These are phyloP conservation scores for Amauroascus verrucosus DNA, from an alignment of 2,329 filamentous ascomycete species.

Conservation along the genomic window DNA sequence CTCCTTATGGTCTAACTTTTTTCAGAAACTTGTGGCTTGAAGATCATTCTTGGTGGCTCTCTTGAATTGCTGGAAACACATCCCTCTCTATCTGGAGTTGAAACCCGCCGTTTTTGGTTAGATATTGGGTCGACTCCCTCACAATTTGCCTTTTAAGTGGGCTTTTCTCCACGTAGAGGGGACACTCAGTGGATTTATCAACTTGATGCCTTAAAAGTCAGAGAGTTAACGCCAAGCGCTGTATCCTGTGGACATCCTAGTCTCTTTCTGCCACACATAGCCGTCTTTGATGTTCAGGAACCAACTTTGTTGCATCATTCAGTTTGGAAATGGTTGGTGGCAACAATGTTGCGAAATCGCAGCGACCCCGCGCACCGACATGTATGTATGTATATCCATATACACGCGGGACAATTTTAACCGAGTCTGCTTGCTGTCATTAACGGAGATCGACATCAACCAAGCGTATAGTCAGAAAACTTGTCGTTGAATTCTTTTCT, in stretches of 20 bases:
- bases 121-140: not conserved
- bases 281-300: not conserved
- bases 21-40: not conserved
- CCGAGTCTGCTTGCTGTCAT: not conserved
- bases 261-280: too few species aligned
- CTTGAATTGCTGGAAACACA: not conserved
- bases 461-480: not conserved
- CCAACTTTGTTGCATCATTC: not conserved
- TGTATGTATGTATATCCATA: too few species aligned
- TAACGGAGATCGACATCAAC: not conserved
- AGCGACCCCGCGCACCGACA: not conserved
- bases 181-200: too few species aligned
- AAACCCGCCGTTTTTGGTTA: constrained; percentile 7
- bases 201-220: too few species aligned
- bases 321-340: not conserved
- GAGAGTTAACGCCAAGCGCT: too few species aligned
- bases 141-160: not conserved
- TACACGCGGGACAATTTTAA: not conserved
- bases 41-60: constrained; percentile 1
- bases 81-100: not conserved
- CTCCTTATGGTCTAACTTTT: not conserved
- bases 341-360: not conserved
- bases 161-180: not conserved
- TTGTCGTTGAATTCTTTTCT: not conserved
- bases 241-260: too few species aligned